Percentiles rank a stretch among this genome's conserved stretches.
Evolutionary conservation across 2,329 filamentous ascomycete species (phyloP).

Genomic region (Pestalotiopsis sp.): DNA sequence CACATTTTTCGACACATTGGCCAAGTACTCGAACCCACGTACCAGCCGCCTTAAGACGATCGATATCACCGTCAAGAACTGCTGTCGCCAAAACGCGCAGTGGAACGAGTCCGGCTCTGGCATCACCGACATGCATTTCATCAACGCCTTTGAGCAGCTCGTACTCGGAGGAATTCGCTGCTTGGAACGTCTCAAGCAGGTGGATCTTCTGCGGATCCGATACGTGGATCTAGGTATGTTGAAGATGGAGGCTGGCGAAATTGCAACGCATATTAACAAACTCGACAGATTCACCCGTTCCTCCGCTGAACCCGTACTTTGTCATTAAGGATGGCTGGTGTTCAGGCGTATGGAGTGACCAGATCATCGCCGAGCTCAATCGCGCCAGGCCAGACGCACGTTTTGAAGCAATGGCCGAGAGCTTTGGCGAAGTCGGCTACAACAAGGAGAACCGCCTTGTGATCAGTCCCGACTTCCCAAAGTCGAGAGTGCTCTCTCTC

Average conservation of each 20-base stretch:
- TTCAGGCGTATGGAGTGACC: slow-evolving; percentile 73
- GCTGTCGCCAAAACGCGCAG: slow-evolving; percentile 59
- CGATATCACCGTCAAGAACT: slow-evolving; percentile 75
- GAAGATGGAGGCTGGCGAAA: not conserved
- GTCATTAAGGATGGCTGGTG: slow-evolving; percentile 62
- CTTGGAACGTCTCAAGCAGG: slow-evolving; percentile 57
- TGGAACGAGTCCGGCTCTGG: slow-evolving; percentile 69
- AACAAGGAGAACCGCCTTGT: slow-evolving; percentile 62
- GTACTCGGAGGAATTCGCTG: slow-evolving; percentile 66
- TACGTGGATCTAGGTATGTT: slow-evolving; percentile 71
- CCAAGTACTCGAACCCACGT: slow-evolving; percentile 50
- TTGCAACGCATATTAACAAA: not conserved
- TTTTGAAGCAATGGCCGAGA: slow-evolving; percentile 66
- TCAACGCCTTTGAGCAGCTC: slow-evolving; percentile 70
- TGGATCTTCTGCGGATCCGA: slow-evolving; percentile 70
- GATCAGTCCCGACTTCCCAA: slow-evolving; percentile 57
- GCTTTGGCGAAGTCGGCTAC: slow-evolving; percentile 61
- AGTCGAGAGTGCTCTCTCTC: slow-evolving; percentile 55
- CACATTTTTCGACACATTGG: slow-evolving; percentile 65
- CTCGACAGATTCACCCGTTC: slow-evolving; percentile 67
- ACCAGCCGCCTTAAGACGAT: slow-evolving; percentile 63
- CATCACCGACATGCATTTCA: slow-evolving; percentile 73
- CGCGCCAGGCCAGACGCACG: slow-evolving; percentile 58
- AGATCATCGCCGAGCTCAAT: slow-evolving; percentile 63
- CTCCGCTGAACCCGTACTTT: slow-evolving; percentile 74